A percentile compares a stretch with the other conserved stretches of the same genome.
Conservation (phyloP, 805 yeast species). For the Myxozyma sirexii region DNA sequence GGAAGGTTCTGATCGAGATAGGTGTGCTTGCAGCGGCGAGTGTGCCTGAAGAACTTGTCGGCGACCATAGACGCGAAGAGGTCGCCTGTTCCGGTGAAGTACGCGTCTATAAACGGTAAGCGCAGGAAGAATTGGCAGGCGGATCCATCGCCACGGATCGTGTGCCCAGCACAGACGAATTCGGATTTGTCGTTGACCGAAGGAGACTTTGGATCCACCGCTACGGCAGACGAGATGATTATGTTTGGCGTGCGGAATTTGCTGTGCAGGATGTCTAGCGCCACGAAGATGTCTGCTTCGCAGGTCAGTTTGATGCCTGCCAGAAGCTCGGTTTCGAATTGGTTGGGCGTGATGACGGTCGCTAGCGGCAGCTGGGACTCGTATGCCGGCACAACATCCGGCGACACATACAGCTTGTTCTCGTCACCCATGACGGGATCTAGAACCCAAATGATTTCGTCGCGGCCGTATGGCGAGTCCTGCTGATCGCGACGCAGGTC, state of each 20-base stretch:
- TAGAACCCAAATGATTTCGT: conserved; percentile 56
- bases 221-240: conserved; percentile 63
- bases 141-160: conserved; percentile 12
- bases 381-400: conserved; percentile 62
- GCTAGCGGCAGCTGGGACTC: conserved; percentile 50
- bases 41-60: conserved; percentile 53
- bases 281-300: conserved; percentile 13
- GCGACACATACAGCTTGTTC: conserved; percentile 72
- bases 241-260: conserved; percentile 57
- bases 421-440: conserved; percentile 96
- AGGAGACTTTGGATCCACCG: conserved; percentile 33
- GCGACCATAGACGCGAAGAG: conserved; percentile 77
- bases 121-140: conserved; percentile 16
- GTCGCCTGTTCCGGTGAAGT: conserved; percentile 96
- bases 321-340: conserved; percentile 80
- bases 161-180: conserved; percentile 27
- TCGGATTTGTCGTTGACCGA: conserved; percentile 37
- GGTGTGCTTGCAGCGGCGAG: background rate
- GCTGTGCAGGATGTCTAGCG: conserved; percentile 13
- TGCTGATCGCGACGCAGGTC: conserved; percentile 39
- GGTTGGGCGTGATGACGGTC: conserved; percentile 81
- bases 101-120: conserved; percentile 64
- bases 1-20: conserved; percentile 33
- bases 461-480: conserved; percentile 32
- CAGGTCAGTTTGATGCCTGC: conserved; percentile 52